Evolutionary conservation across 2,329 filamentous ascomycete genomes (phyloP).

Genomic region (Karstenula rhodostoma): DNA sequence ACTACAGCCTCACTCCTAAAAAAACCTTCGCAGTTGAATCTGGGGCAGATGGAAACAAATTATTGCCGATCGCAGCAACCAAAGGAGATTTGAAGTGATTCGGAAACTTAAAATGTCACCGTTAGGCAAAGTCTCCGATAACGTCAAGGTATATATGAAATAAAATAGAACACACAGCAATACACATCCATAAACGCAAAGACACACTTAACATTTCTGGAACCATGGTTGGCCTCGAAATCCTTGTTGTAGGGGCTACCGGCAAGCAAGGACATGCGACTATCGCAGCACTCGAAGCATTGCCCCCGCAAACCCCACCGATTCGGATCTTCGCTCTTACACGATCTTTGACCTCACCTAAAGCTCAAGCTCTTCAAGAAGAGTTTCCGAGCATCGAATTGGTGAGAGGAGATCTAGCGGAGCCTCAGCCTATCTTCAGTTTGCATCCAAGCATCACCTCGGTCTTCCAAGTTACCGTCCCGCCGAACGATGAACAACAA

Average conservation of each 20-base stretch:
- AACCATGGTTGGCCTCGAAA: not conserved
- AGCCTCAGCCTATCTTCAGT: conserved; percentile 2
- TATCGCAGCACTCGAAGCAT: not conserved
- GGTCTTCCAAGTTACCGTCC: not conserved
- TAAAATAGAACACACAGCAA: not conserved
- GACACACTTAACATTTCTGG: not conserved
- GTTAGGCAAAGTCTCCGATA: not conserved
- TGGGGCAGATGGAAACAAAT: too few relatives aligned
- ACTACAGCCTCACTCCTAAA: too few relatives aligned
- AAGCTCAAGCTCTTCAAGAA: not conserved
- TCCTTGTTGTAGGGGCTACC: not conserved
- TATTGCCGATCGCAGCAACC: too few relatives aligned
- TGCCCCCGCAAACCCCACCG: not conserved
- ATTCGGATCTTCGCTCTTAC: not conserved
- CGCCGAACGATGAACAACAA: not conserved
- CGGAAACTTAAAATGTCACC: not conserved
- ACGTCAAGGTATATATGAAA: not conserved
- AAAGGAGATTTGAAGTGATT: not conserved
- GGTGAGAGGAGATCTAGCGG: not conserved
- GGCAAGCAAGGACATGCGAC: conserved; percentile 3
- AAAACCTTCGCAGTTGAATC: too few relatives aligned
- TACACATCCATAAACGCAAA: not conserved
- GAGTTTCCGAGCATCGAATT: not conserved
- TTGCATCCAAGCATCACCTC: not conserved
- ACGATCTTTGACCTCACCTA: not conserved